A percentile compares a stretch with the other conserved stretches of the same genome.
Conservation (phyloP, 2,329 filamentous ascomycete genomes). For the Fusarium odoratissimum region DNA sequence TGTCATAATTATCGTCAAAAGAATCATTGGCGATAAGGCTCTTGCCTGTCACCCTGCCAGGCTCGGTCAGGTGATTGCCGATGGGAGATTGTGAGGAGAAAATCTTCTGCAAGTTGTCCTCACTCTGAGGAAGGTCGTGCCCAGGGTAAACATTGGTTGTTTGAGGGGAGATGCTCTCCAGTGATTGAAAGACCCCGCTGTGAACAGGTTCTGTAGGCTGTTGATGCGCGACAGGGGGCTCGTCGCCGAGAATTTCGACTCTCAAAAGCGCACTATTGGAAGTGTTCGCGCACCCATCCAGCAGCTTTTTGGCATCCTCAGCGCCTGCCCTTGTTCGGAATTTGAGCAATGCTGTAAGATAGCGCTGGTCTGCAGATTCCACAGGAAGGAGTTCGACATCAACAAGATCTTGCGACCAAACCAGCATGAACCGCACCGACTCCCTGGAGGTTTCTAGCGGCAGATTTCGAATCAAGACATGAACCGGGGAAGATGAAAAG, state of each 20-base stretch:
- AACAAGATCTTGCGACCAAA: constrained; percentile 67
- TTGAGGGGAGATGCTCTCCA: constrained; percentile 72
- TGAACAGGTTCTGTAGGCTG: constrained; percentile 54
- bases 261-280: constrained; percentile 47
- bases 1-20: constrained; percentile 73
- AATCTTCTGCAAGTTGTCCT: constrained; percentile 67
- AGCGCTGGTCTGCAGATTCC: constrained; percentile 63
- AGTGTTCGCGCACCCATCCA: constrained; percentile 65
- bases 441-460: constrained; percentile 66
- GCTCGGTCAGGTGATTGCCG: constrained; percentile 74
- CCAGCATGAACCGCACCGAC: constrained; percentile 66
- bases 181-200: constrained; percentile 69
- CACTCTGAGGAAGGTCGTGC: constrained; percentile 70
- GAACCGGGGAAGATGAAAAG: constrained; percentile 51
- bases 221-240: constrained; percentile 48
- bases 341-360: constrained; percentile 63
- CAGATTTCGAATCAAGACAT: constrained; percentile 65
- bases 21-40: constrained; percentile 76
- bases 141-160: constrained; percentile 63
- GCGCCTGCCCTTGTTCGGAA: constrained; percentile 67
- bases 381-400: constrained; percentile 62
- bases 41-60: constrained; percentile 72
- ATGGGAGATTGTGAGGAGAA: constrained; percentile 82
- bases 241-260: constrained; percentile 66
- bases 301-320: constrained; percentile 65